These are phyloP conservation scores for Gaeumannomyces sp. DNA, from an alignment of 2,329 filamentous ascomycete genomes.

Conservation along the genomic window DNA sequence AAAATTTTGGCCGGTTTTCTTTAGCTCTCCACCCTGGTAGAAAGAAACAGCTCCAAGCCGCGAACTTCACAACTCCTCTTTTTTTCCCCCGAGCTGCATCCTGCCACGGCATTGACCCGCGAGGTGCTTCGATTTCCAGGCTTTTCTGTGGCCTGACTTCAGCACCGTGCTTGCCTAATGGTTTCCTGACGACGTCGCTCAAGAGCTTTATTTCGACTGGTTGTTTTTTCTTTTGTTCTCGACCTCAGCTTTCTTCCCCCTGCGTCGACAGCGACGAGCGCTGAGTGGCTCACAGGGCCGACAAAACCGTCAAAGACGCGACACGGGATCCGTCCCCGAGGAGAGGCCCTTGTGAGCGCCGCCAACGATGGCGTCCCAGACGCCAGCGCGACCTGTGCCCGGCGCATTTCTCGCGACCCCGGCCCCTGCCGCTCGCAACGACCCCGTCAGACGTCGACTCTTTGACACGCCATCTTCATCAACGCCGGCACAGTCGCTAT, in stretches of 20 bases:
- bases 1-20: background rate
- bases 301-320: background rate
- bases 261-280: background rate
- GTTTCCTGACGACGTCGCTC: background rate
- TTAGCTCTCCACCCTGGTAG: background rate
- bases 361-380: conserved; percentile 49
- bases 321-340: background rate
- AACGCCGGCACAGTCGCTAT: conserved; percentile 14
- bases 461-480: conserved; percentile 6
- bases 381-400: conserved; percentile 66
- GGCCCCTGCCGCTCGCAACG: conserved; percentile 46
- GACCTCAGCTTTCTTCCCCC: background rate
- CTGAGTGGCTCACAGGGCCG: background rate
- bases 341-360: background rate
- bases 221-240: background rate
- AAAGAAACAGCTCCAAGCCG: background rate
- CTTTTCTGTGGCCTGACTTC: background rate
- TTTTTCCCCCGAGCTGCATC: background rate
- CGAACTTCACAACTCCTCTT: background rate
- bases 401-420: conserved; percentile 74
- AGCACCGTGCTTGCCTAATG: background rate
- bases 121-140: background rate
- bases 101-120: background rate
- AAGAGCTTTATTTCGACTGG: background rate
- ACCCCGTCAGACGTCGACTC: conserved; percentile 22